Evolutionary conservation across 208 protist species (phyloP), one percentile per base, ranked within the genome.

Genomic region (Leishmania tarentolae): DNA sequence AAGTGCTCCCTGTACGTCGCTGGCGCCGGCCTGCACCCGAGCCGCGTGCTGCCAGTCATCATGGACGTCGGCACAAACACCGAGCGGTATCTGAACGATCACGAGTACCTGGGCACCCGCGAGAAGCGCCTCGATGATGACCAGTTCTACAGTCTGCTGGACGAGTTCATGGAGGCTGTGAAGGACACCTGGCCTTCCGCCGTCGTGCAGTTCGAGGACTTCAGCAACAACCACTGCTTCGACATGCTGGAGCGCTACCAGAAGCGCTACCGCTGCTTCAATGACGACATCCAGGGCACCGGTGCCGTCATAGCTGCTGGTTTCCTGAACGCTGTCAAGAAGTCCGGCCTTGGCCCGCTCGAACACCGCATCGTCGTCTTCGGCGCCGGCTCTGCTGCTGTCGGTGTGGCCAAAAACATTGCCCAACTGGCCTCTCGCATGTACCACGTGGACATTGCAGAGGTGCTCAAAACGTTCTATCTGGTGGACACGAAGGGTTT

Each of bases 231-330:
- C 83, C 92, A 99, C 86, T 97, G 94, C 82, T 99, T 99, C 83
- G 87, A 93, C 50, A 90, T 99, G 61, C 91, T 99, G 7, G 93
- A 98, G 78, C 85, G 90, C 76, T 99, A 99, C 88, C 88, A 96
- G 72, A 88, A 98, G 79, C 91, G 93, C 84, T 91, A 94, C 81
- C 88, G 94, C 75, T 98, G 94, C 88, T 99, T 99, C 95, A 99
- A 99, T 87, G 98, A 99, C 80, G 98, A 99, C 91, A 99, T 99
- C 72, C 98, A 99, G 91, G 98, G 98, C 81, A 99, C 98, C 47
- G 98, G 97, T 24, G 93, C 98, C 44, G 98, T 99, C 65, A 95
- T 99, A 80, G 86, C 94, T 15, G 93, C 95, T 44, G 96, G 96
- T 75, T 98, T 98, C 85, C 78, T 98, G 52, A 98, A 98, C 86